phyloP scores from a whole-genome alignment of 2,329 filamentous ascomycete species.

The Ascochyta pisi region DNA sequence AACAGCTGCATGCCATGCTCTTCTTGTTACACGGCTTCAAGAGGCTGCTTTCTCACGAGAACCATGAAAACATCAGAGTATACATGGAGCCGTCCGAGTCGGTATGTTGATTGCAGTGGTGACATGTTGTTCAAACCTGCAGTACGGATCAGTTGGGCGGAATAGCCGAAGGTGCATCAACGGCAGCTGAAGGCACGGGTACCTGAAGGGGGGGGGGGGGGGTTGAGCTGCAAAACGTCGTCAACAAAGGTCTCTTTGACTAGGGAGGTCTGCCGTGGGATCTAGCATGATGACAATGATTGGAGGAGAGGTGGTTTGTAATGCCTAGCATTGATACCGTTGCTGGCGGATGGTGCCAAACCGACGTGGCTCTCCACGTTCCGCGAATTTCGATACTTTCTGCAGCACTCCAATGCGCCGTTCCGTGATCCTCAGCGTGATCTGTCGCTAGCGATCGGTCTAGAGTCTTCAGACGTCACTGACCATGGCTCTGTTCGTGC shows the following conservation, averaged over 20 bases:
- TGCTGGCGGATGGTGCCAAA: slow-evolving; percentile 30
- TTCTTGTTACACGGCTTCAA: slow-evolving; percentile 23
- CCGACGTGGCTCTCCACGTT: slow-evolving; percentile 42
- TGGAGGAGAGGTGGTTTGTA: slow-evolving; percentile 14
- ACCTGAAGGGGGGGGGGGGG: slow-evolving; percentile 16
- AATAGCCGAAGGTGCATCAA: background rate
- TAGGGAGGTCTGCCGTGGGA: slow-evolving; percentile 23
- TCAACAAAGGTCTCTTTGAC: slow-evolving; percentile 1
- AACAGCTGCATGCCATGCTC: slow-evolving; percentile 32
- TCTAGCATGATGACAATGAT: slow-evolving; percentile 13
- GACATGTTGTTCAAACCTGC: background rate
- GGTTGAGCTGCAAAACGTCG: slow-evolving; percentile 1
- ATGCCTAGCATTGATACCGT: slow-evolving; percentile 24
- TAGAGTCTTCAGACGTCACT: slow-evolving; percentile 12
- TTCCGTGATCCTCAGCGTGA: slow-evolving; percentile 19
- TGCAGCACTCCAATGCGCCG: slow-evolving; percentile 23
- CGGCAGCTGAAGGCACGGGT: slow-evolving; percentile 14
- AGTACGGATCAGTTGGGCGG: background rate
- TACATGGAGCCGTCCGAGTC: slow-evolving; percentile 12
- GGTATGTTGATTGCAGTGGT: slow-evolving; percentile 12
- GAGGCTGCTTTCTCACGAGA: slow-evolving; percentile 24
- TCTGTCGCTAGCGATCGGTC: slow-evolving; percentile 22
- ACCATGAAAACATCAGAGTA: slow-evolving; percentile 5
- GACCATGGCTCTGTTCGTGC: background rate
- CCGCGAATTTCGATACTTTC: slow-evolving; percentile 28